Conservation (phyloP, 1,139 yeast genomes). For the Hyphopichia khmerensis region DNA sequence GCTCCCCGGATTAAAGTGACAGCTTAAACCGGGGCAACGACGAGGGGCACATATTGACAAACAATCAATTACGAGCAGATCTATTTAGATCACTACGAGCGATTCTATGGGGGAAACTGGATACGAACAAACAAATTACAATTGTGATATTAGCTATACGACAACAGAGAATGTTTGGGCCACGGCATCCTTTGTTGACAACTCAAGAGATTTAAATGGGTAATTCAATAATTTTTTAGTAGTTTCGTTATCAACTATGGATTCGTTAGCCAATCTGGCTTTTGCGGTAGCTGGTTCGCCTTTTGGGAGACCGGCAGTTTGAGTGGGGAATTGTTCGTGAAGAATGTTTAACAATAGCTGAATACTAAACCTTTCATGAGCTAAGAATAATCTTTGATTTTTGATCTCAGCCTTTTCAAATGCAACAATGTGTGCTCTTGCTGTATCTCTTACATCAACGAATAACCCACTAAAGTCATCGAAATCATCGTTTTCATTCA, state of each 20-base stretch:
- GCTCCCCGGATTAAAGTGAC: background rate
- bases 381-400: constrained; percentile 13
- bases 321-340: constrained; percentile 18
- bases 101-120: too few species aligned
- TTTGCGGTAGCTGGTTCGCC: constrained; percentile 28
- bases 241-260: constrained; percentile 12
- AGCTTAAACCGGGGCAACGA: background rate
- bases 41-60: background rate
- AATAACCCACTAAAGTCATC: constrained; percentile 19
- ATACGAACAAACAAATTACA: too few species aligned
- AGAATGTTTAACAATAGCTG: constrained; percentile 22
- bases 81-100: too few species aligned
- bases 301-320: constrained; percentile 24
- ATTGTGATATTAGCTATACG: too few species aligned
- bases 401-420: constrained; percentile 21
- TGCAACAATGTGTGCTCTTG: constrained; percentile 35
- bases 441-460: constrained; percentile 41
- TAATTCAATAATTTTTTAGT: constrained; percentile 36
- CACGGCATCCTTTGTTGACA: constrained; percentile 40
- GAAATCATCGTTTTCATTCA: constrained; percentile 1
- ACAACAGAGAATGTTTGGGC: constrained; percentile 27
- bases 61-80: too few species aligned
- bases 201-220: constrained; percentile 33
- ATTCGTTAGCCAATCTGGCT: constrained; percentile 5
- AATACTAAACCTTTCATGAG: constrained; percentile 15